Percentiles rank a stretch among this genome's conserved stretches.
These are phyloP conservation scores for Eucalyptus camaldulensis DNA, from an alignment of 345 rosid species.

Conservation along the genomic window DNA sequence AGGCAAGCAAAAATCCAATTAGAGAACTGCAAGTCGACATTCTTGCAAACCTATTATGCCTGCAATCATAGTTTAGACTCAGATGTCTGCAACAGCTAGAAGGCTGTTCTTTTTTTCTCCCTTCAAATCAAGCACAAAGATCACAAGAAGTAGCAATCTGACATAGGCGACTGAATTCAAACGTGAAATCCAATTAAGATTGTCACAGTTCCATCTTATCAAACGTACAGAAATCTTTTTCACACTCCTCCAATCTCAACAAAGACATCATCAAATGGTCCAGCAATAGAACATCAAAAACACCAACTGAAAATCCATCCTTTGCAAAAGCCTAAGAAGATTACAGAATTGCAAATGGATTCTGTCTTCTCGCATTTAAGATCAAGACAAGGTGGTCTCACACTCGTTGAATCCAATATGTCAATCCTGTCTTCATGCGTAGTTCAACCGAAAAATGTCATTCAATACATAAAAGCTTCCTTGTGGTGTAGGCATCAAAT, in stretches of 20 bases:
- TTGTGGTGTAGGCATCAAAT: constrained; percentile 37
- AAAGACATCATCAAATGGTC: background rate
- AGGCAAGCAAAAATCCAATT: background rate
- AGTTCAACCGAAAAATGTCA: constrained; percentile 47
- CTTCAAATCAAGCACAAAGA: background rate
- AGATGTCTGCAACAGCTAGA: background rate
- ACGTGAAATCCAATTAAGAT: background rate
- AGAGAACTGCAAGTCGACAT: background rate
- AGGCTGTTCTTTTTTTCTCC: background rate
- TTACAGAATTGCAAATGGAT: background rate
- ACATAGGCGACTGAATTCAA: background rate
- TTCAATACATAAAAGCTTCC: constrained; percentile 36
- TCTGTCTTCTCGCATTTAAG: no score
- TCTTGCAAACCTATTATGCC: background rate
- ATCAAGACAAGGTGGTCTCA: background rate
- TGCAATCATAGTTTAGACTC: background rate
- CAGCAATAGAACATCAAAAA: background rate
- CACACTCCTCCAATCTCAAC: background rate
- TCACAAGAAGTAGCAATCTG: background rate
- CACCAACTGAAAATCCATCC: background rate
- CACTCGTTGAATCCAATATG: background rate
- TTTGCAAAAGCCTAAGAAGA: background rate
- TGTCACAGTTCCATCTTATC: background rate
- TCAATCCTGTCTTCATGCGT: constrained; percentile 14
- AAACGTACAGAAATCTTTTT: background rate